Evolutionary conservation across 73 alveolate species (phyloP).

Genomic region (Tetrahymena borealis): DNA sequence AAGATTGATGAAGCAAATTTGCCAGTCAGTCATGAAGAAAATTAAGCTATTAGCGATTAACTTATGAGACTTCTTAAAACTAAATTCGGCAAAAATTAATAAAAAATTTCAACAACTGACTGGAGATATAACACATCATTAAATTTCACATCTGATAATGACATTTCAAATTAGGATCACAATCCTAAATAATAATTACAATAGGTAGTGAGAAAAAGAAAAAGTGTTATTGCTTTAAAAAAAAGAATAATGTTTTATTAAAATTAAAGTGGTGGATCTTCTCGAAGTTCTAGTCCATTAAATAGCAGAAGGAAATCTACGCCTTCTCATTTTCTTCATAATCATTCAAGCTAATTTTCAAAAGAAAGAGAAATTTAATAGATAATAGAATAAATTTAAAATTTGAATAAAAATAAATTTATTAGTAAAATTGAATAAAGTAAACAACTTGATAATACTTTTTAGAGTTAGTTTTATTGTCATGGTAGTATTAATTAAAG

Average conservation of each 20-base stretch:
- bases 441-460: too few relatives aligned
- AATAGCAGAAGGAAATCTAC: neutral
- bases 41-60: neutral
- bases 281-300: neutral
- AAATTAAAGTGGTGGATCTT: neutral
- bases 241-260: neutral
- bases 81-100: neutral
- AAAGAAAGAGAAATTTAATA: neutral
- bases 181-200: neutral
- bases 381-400: neutral
- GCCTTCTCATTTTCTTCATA: neutral
- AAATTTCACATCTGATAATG: neutral
- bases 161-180: neutral
- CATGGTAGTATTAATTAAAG: too few relatives aligned
- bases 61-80: neutral
- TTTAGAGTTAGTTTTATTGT: too few relatives aligned
- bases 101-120: neutral
- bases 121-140: neutral
- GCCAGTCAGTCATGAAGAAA: neutral
- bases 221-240: neutral
- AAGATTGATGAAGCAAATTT: neutral
- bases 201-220: neutral
- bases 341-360: neutral
- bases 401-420: too few relatives aligned
- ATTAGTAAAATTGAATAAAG: too few relatives aligned